Evolutionary conservation across 768 basidiomycete genomes (phyloP).

Genomic region (Mycena leptocephala): DNA sequence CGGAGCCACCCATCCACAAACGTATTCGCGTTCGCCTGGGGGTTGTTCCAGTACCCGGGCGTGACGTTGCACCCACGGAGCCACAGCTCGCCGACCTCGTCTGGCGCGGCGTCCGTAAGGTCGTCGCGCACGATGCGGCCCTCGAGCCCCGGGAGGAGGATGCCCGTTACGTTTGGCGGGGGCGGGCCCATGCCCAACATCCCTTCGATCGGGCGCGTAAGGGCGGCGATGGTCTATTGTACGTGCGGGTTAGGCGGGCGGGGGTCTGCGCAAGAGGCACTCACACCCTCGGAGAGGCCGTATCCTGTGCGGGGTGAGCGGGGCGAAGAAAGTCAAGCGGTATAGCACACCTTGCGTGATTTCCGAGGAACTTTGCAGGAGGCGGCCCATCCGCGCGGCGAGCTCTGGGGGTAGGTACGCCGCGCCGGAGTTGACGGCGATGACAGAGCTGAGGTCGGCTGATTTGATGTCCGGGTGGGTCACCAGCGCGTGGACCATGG

Average conservation of each 20-base stretch:
- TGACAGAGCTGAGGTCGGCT: conserved; percentile 69
- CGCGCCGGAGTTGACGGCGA: conserved; percentile 66
- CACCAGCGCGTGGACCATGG: conserved; percentile 76
- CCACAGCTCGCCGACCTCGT: conserved; percentile 80
- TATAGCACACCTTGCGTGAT: conserved; percentile 65
- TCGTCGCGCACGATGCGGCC: conserved; percentile 75
- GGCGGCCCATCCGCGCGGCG: conserved; percentile 53
- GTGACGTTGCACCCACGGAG: conserved; percentile 70
- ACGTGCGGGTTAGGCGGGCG: background rate
- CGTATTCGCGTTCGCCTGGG: conserved; percentile 75
- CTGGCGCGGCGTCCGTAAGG: conserved; percentile 65
- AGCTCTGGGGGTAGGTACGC: conserved; percentile 80
- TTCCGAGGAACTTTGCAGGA: conserved; percentile 52
- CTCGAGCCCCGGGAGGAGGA: conserved; percentile 77
- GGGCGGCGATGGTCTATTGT: conserved; percentile 74
- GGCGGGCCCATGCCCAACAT: conserved; percentile 48
- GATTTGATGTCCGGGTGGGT: conserved; percentile 66
- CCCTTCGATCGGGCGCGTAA: conserved; percentile 62
- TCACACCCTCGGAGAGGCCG: conserved; percentile 80
- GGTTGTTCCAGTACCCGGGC: conserved; percentile 83
- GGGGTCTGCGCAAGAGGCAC: conserved; percentile 39
- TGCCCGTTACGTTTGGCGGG: conserved; percentile 56
- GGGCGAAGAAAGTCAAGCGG: too few relatives aligned
- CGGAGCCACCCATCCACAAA: conserved; percentile 83
- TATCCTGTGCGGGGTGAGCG: conserved; percentile 65